A percentile compares a stretch with the other conserved stretches of the same genome.
Evolutionary conservation across 208 protist species (phyloP).

Genomic region (Phytomonas francai): DNA sequence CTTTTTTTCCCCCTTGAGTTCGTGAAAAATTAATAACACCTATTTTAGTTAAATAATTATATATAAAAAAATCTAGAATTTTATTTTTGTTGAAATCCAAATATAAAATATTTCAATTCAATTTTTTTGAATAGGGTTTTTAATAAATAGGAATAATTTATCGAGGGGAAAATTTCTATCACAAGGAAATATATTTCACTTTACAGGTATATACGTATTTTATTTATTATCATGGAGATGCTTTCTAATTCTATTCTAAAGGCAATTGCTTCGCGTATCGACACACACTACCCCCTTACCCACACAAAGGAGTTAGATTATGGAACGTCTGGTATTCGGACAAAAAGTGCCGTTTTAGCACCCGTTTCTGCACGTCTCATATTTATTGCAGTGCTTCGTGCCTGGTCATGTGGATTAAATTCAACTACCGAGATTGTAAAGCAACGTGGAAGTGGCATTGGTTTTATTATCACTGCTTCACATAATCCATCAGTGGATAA

Average conservation of each 20-base stretch:
- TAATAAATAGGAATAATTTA: no score
- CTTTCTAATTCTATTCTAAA: conserved; percentile 15
- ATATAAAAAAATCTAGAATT: no score
- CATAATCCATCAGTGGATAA: conserved; percentile 84
- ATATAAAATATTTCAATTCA: conserved; percentile 5
- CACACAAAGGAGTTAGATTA: conserved; percentile 26
- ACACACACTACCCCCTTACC: conserved; percentile 28
- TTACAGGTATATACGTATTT: conserved; percentile 12
- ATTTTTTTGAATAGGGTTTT: conserved; percentile 9
- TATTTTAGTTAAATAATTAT: no score
- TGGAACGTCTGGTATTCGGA: conserved; percentile 79
- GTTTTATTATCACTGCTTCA: conserved; percentile 82
- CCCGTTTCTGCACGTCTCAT: conserved; percentile 54
- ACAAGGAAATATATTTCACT: not conserved
- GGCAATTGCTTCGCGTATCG: conserved; percentile 17
- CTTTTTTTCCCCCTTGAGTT: not conserved
- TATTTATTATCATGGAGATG: conserved; percentile 5
- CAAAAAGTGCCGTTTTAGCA: conserved; percentile 26
- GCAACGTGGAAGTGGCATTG: conserved; percentile 17
- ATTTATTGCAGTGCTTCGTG: conserved; percentile 48
- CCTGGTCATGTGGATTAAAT: conserved; percentile 22
- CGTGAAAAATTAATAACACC: no score
- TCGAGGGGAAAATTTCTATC: no score
- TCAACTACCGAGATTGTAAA: not conserved
- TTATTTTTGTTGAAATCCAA: conserved; percentile 4